These are phyloP conservation scores for Cucurbita ficifolia DNA, from an alignment of 306 rosid species.

Conservation along the genomic window DNA sequence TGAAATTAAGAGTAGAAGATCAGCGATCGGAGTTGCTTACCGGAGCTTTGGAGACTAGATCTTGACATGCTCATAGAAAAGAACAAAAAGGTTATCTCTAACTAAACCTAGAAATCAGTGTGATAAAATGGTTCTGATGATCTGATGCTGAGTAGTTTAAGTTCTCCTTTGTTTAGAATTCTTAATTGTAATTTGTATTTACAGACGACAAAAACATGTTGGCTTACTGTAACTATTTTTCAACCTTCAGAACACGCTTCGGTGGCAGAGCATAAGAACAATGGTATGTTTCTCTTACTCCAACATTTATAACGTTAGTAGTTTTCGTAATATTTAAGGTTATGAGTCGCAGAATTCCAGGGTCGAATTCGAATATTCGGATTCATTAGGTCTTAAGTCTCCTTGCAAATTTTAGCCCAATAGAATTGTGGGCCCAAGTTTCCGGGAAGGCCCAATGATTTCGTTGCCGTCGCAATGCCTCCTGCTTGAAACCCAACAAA, in stretches of 20 bases:
- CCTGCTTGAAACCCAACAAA: too few relatives aligned
- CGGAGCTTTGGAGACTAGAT: constrained; percentile 19
- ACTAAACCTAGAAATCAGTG: constrained; percentile 13
- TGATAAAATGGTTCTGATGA: background rate
- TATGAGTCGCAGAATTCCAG: too few relatives aligned
- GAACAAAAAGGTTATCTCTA: background rate
- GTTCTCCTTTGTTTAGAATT: background rate
- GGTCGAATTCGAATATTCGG: too few relatives aligned
- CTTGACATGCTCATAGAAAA: background rate
- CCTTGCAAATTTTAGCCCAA: too few relatives aligned
- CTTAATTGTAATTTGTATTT: background rate
- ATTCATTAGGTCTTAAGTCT: too few relatives aligned
- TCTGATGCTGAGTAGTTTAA: background rate
- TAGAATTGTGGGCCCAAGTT: background rate
- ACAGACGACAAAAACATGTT: background rate
- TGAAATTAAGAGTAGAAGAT: constrained; percentile 17
- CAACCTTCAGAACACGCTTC: background rate
- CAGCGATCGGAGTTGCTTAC: constrained; percentile 4
- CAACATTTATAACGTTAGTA: background rate
- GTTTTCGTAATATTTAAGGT: background rate
- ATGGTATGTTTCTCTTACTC: background rate
- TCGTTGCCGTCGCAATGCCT: background rate
- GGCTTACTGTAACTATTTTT: background rate
- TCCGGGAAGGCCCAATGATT: background rate
- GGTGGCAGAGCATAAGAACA: background rate